Base-by-base conservation (phyloP, 1,284 basidiomycete genomes). In the Moesziomyces parantarcticus region DNA sequence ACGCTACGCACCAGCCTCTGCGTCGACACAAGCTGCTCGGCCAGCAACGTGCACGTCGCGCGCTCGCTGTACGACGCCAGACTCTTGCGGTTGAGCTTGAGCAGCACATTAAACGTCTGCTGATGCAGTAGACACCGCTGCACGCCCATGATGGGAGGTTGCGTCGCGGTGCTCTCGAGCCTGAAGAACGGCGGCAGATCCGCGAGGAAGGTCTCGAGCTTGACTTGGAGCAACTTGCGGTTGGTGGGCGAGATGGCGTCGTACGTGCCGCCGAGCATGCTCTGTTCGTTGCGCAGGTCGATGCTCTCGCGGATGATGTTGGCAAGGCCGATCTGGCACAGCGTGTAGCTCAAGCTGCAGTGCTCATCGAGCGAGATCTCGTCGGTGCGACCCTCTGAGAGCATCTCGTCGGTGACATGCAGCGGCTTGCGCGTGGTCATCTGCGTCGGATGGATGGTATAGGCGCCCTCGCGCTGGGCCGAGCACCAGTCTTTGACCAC, bases 401-500 rank as follows among this genome's bases (percentile, higher is more conserved):
- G 63, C 10, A 62, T 66, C 2, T 50, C 63, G 18, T 79, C 78
- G 46, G 70, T 75, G 46, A 71, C 54, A 53, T 80, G 74, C 18
- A 71, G 50, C 3, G 78, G 78, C 20, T 22, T 48, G 7, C 78
- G 61, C 16, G 77, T 80, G 11, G 74, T 78, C 62, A 71, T 68
- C 56, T 79, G 73, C 0, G 56, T 50, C 3, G 76, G 78, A 47
- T 79, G 76, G 32, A 80, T 62, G 20, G 61, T 66, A 48, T 79
- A 79, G 23, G 68, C 64, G 22, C 68, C 68, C 51, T 75, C 73
- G n/a, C 65, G 64, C 44, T 72, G 62, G 13, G 69, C 69, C 20
- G 75, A 69, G 44, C 71, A 73, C 78, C 78, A 80, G 46, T 80
- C 78, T 20, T 72, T 63, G 54, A 69, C 67, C 18, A 75, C 72